phyloP scores from a whole-genome alignment of 2,329 filamentous ascomycete species.

The Neofusicoccum cordaticola region DNA sequence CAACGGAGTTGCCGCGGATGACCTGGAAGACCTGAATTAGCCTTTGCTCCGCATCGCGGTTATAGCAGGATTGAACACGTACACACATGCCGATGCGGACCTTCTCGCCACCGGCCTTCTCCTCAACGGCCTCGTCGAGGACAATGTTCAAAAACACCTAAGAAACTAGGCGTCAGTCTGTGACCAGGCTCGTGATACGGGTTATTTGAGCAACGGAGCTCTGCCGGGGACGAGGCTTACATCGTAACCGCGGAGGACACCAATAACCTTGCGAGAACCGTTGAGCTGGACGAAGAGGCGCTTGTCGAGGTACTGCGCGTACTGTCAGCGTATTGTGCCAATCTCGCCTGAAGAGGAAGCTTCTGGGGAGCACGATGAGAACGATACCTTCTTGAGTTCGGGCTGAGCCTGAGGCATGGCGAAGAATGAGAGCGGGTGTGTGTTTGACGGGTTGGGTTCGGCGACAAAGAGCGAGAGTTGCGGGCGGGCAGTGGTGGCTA shows the following conservation, averaged over 20 bases:
- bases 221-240: conserved; percentile 51
- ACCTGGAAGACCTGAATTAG: conserved; percentile 55
- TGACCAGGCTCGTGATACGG: not conserved
- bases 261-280: conserved; percentile 95
- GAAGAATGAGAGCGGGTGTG: conserved; percentile 21
- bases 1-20: conserved; percentile 95
- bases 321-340: not conserved
- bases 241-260: conserved; percentile 92
- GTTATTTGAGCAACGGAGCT: not conserved
- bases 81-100: conserved; percentile 88
- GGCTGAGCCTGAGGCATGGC: conserved; percentile 98
- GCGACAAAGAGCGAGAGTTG: not conserved
- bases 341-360: not conserved
- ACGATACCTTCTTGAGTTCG: conserved; percentile 89
- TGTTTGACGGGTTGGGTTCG: not conserved
- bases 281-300: conserved; percentile 96
- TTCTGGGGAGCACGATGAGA: not conserved
- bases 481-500: not conserved
- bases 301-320: conserved; percentile 91
- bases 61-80: conserved; percentile 39
- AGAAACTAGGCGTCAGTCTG: not conserved
- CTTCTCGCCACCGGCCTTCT: conserved; percentile 89
- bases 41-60: conserved; percentile 24
- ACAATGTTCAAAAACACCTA: conserved; percentile 98
- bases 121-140: conserved; percentile 92